phyloP scores from a whole-genome alignment of 805 yeast species.

The Saturnispora serradocipensis region DNA sequence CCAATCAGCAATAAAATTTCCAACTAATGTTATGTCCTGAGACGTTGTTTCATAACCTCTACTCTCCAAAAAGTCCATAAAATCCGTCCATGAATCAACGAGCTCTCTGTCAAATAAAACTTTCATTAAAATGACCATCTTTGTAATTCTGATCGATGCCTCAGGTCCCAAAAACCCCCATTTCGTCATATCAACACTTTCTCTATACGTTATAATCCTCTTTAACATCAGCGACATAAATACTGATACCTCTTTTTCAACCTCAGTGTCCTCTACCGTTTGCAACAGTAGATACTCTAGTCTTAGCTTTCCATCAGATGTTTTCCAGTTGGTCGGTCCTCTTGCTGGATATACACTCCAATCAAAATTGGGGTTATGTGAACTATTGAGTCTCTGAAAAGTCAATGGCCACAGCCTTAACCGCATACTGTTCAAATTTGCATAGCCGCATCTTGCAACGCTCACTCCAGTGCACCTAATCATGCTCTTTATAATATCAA shows the following conservation, averaged over 20 bases:
- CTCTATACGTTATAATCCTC: background rate
- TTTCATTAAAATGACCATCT: conserved; percentile 4
- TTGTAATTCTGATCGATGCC: conserved; percentile 2
- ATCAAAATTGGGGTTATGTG: background rate
- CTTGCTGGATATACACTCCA: conserved; percentile 10
- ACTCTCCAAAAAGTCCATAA: conserved; percentile 6
- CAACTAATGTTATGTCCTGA: conserved; percentile 9
- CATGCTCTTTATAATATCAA: background rate
- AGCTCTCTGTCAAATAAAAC: conserved; percentile 7
- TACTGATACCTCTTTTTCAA: conserved; percentile 1
- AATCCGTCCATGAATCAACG: conserved; percentile 6
- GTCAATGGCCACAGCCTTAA: background rate
- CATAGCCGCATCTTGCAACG: background rate
- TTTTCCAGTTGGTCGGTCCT: conserved; percentile 8
- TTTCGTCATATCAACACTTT: background rate
- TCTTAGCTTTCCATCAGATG: conserved; percentile 8
- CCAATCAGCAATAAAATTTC: conserved; percentile 8
- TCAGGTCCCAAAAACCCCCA: conserved; percentile 1
- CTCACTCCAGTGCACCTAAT: background rate
- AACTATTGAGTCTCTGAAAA: background rate
- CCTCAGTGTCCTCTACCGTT: conserved; percentile 2
- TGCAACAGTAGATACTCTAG: conserved; percentile 11
- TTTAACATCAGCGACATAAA: conserved; percentile 3
- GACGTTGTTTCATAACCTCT: conserved; percentile 4
- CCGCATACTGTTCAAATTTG: background rate